Conservation (phyloP, 495 filamentous ascomycete genomes). For the Daldinia concentrica region DNA sequence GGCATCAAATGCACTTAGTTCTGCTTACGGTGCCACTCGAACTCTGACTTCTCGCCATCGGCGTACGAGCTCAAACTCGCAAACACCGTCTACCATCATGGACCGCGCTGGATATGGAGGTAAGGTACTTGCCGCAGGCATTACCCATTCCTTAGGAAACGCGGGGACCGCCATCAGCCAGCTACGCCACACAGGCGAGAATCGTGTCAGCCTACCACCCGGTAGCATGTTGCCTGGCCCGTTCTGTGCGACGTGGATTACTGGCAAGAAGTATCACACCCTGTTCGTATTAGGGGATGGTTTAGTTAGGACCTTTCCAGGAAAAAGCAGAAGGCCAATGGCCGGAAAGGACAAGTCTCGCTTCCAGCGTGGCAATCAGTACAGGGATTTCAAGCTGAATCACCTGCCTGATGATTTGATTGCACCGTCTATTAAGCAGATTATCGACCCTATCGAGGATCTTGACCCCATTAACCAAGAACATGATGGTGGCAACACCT, state of each 20-base stretch:
- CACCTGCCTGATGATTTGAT: slow-evolving; percentile 60
- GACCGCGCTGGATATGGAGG: slow-evolving; percentile 76
- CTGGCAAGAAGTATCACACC: slow-evolving; percentile 60
- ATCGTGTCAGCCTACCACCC: slow-evolving; percentile 77
- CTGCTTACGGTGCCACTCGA: slow-evolving; percentile 67
- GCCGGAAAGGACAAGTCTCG: slow-evolving; percentile 61
- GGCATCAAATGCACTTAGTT: slow-evolving; percentile 69
- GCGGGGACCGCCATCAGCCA: slow-evolving; percentile 81
- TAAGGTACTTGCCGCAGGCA: slow-evolving; percentile 81
- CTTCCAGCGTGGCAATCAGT: slow-evolving; percentile 57
- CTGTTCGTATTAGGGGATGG: slow-evolving; percentile 67
- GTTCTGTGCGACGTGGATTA: slow-evolving; percentile 67
- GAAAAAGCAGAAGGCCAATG: slow-evolving; percentile 59
- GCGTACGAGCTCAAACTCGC: slow-evolving; percentile 56
- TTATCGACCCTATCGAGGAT: slow-evolving; percentile 59
- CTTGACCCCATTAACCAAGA: slow-evolving; percentile 58
- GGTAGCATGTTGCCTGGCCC: slow-evolving; percentile 54
- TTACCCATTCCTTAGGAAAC: slow-evolving; percentile 84
- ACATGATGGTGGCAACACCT: slow-evolving; percentile 54
- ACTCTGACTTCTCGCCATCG: slow-evolving; percentile 60
- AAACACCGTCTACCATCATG: slow-evolving; percentile 66
- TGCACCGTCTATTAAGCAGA: slow-evolving; percentile 53
- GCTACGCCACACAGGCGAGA: slow-evolving; percentile 83
- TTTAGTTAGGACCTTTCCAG: slow-evolving; percentile 72
- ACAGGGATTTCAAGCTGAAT: slow-evolving; percentile 72